Evolutionary conservation across 345 rosid species (phyloP).

Genomic region (Euclidium syriacum): DNA sequence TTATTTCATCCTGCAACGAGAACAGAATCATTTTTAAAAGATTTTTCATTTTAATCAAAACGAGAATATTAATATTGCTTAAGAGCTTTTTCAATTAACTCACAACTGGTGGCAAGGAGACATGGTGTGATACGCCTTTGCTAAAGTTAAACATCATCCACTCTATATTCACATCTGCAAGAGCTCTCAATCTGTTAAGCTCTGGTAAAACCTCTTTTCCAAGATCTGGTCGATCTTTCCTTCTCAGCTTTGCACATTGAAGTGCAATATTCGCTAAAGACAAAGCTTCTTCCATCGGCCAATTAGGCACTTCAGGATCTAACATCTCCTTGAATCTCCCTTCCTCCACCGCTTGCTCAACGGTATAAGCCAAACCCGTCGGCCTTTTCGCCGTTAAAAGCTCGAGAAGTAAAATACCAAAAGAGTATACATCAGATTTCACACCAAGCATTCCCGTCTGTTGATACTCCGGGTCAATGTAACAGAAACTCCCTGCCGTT

Average conservation of each 20-base stretch:
- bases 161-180: conserved; percentile 37
- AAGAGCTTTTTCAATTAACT: neutral
- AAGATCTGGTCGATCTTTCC: conserved; percentile 77
- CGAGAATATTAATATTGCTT: neutral
- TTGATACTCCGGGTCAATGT: too few species aligned
- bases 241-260: conserved; percentile 61
- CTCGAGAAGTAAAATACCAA: conserved; percentile 65
- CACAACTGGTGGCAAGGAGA: conserved; percentile 24
- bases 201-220: conserved; percentile 46
- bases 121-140: conserved; percentile 15
- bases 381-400: conserved; percentile 58
- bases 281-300: conserved; percentile 58
- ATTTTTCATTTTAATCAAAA: neutral
- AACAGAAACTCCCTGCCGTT: conserved; percentile 76
- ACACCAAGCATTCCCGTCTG: conserved; percentile 78
- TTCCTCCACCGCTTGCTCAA: conserved; percentile 40
- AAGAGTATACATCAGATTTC: conserved; percentile 65
- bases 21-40: neutral
- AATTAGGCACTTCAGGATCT: conserved; percentile 53
- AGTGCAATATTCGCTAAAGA: conserved; percentile 42
- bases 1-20: conserved; percentile 38
- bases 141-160: neutral
- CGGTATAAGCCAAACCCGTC: conserved; percentile 51
- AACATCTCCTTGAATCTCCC: conserved; percentile 41
- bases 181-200: conserved; percentile 41